phyloP scores from a whole-genome alignment of 2,329 filamentous ascomycete genomes.

The Xylaria sp. region DNA sequence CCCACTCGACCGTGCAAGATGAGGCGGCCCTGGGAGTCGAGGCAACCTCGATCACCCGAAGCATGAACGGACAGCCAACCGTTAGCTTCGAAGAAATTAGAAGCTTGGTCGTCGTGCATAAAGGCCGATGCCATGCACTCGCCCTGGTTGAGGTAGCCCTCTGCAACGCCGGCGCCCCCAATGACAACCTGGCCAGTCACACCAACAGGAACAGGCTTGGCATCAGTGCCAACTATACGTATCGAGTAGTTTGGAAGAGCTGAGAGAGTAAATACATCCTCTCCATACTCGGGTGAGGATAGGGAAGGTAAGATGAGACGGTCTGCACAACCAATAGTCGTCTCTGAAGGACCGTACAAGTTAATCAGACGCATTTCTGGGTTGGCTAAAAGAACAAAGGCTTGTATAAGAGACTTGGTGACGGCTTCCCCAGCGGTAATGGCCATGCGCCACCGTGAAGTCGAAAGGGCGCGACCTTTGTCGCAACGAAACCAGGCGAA shows the following conservation, averaged over 20 bases:
- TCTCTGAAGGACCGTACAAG: conserved; percentile 2
- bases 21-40: not conserved
- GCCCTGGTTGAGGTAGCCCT: not conserved
- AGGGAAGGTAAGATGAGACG: not conserved
- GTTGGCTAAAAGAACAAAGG: not conserved
- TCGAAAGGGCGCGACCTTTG: not conserved
- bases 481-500: not conserved
- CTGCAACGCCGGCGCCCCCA: not conserved
- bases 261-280: not conserved
- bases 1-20: not conserved
- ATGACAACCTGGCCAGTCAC: not conserved
- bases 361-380: not conserved
- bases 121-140: not conserved
- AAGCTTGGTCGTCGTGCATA: not conserved
- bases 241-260: not conserved
- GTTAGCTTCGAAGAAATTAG: not conserved
- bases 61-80: not conserved
- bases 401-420: not conserved
- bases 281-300: not conserved
- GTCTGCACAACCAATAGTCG: not conserved
- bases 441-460: not conserved
- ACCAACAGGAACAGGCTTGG: not conserved
- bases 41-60: not conserved
- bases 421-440: not conserved
- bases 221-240: not conserved